A percentile compares a stretch with the other conserved stretches of the same genome.
These are phyloP conservation scores for Zygoascus hellenicus DNA, from an alignment of 1,139 yeast species.

Conservation along the genomic window DNA sequence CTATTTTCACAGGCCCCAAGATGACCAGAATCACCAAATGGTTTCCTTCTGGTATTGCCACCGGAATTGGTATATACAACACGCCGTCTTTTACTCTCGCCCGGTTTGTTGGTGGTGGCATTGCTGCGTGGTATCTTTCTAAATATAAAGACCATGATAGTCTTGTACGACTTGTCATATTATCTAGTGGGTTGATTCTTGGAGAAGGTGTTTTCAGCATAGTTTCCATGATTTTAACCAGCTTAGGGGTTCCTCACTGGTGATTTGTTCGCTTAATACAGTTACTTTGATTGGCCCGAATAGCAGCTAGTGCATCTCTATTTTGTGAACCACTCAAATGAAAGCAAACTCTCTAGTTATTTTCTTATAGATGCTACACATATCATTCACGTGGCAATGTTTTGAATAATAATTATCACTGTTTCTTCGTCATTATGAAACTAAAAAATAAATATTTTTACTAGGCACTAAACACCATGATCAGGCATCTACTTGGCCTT, in stretches of 20 bases:
- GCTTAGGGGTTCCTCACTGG: constrained; percentile 48
- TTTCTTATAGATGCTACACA: no score
- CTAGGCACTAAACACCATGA: no score
- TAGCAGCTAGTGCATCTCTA: no score
- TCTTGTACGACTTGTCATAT: constrained; percentile 68
- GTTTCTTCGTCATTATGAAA: constrained; percentile 7
- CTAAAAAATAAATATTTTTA: background rate
- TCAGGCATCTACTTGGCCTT: constrained; percentile 14
- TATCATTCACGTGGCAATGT: no score
- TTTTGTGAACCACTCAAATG: no score
- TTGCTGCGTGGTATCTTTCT: constrained; percentile 38
- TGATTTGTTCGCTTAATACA: constrained; percentile 22
- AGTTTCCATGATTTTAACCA: constrained; percentile 69
- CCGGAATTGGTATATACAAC: constrained; percentile 93
- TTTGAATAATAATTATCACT: no score
- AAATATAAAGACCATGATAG: constrained; percentile 36
- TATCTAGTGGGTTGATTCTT: constrained; percentile 84
- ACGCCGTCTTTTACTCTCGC: constrained; percentile 92
- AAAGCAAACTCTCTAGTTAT: no score
- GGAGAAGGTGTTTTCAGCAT: constrained; percentile 93
- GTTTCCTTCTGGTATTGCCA: constrained; percentile 93
- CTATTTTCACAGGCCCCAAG: constrained; percentile 31
- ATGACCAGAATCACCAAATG: constrained; percentile 45
- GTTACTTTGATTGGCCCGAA: no score
- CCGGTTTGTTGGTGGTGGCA: constrained; percentile 82